Percentiles rank a stretch among this genome's conserved stretches.
These are phyloP conservation scores for Grosmannia huntii DNA, from an alignment of 2,329 filamentous ascomycete species.

Conservation along the genomic window DNA sequence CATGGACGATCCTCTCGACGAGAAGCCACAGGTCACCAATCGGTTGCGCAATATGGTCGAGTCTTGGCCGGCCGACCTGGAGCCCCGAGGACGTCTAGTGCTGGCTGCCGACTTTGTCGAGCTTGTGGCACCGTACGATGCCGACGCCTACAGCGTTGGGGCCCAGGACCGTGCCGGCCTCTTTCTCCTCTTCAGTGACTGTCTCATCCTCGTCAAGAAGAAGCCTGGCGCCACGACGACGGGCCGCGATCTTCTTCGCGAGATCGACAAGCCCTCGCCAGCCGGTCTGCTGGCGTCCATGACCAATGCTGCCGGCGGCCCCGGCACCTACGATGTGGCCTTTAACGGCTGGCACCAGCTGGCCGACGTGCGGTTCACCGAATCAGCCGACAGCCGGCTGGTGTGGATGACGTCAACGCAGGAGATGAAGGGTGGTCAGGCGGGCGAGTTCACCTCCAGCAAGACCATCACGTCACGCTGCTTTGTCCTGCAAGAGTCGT, in stretches of 20 bases:
- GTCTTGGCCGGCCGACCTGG: slow-evolving; percentile 60
- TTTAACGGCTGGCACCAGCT: slow-evolving; percentile 64
- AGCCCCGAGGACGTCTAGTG: slow-evolving; percentile 66
- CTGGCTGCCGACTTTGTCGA: slow-evolving; percentile 71
- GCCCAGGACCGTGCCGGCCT: slow-evolving; percentile 48
- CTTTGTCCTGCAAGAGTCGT: slow-evolving; percentile 60
- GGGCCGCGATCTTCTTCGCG: slow-evolving; percentile 66
- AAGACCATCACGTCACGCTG: slow-evolving; percentile 48
- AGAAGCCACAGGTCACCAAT: slow-evolving; percentile 61
- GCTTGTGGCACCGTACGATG: slow-evolving; percentile 54
- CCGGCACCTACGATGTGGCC: slow-evolving; percentile 54
- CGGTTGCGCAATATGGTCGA: slow-evolving; percentile 66
- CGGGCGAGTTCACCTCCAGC: slow-evolving; percentile 32
- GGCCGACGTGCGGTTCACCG: slow-evolving; percentile 58
- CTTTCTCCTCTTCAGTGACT: slow-evolving; percentile 75
- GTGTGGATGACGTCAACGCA: slow-evolving; percentile 56
- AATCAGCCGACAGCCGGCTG: slow-evolving; percentile 50
- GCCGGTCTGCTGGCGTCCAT: slow-evolving; percentile 49
- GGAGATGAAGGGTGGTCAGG: slow-evolving; percentile 43
- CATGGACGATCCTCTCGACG: slow-evolving; percentile 58
- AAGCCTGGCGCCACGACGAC: slow-evolving; percentile 47
- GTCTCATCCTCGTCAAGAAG: slow-evolving; percentile 65
- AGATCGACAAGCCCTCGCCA: slow-evolving; percentile 69
- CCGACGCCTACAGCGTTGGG: slow-evolving; percentile 28
- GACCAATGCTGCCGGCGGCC: slow-evolving; percentile 49